Conservation (phyloP, 176 grass and related monocot genomes). For the Juncus effusus region DNA sequence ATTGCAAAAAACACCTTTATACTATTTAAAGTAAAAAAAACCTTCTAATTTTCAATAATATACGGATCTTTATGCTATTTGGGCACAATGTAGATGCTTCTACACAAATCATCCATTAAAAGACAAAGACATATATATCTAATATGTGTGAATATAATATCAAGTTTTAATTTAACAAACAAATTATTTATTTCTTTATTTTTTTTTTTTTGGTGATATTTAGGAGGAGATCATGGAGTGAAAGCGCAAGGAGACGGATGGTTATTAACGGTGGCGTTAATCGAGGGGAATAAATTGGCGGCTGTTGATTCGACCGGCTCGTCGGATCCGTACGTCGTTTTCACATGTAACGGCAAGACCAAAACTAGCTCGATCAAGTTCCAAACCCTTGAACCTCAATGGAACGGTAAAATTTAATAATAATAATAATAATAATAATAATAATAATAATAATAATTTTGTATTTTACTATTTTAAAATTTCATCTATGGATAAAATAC, state of each 20-base stretch:
- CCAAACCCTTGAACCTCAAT: slow-evolving; percentile 75
- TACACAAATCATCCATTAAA: too few species aligned
- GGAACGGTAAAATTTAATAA: slow-evolving; percentile 58
- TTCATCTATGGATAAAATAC: too few species aligned
- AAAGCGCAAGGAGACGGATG: slow-evolving; percentile 94
- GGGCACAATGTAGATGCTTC: too few species aligned
- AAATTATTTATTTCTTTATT: slow-evolving; percentile 6
- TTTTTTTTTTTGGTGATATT: slow-evolving; percentile 17
- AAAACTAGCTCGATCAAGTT: slow-evolving; percentile 97
- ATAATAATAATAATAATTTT: too few species aligned
- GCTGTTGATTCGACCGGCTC: slow-evolving; percentile 66
- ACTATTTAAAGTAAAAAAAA: too few species aligned
- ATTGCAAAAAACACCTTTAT: too few species aligned
- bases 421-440: too few species aligned
- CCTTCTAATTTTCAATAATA: too few species aligned
- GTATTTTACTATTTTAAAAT: too few species aligned
- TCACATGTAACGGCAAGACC: slow-evolving; percentile 89
- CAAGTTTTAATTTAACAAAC: too few species aligned
- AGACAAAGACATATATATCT: background rate
- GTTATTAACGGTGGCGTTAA: slow-evolving; percentile 76
- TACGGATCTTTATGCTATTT: background rate
- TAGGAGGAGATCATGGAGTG: slow-evolving; percentile 76
- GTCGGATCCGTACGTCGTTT: slow-evolving; percentile 92
- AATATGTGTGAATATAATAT: slow-evolving; percentile 8
- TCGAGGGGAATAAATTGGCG: slow-evolving; percentile 75